Evolutionary conservation across 495 filamentous ascomycete genomes (phyloP).

Genomic region (Antarctomyces pellizariae): DNA sequence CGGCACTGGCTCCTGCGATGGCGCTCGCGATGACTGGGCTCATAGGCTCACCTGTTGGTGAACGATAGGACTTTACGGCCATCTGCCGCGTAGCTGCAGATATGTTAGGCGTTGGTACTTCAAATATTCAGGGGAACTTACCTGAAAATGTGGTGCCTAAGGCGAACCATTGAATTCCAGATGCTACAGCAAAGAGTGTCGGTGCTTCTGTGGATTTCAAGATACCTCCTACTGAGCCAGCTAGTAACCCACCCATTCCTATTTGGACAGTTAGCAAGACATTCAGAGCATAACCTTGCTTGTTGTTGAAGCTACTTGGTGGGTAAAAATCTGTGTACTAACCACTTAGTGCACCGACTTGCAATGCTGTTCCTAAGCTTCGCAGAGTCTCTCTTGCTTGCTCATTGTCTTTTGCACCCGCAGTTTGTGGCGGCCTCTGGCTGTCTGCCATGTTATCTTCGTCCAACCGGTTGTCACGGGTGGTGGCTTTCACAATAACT

Average conservation of each 20-base stretch:
- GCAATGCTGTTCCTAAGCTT: constrained; percentile 10
- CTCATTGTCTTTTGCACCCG: too few species aligned
- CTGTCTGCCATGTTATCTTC: too few species aligned
- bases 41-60: constrained; percentile 22
- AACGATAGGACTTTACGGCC: constrained; percentile 15
- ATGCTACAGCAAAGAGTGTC: constrained; percentile 43
- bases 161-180: constrained; percentile 56
- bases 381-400: constrained; percentile 8
- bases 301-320: not conserved
- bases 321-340: too few species aligned
- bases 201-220: constrained; percentile 37
- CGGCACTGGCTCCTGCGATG: constrained; percentile 43
- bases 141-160: constrained; percentile 60
- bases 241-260: constrained; percentile 9
- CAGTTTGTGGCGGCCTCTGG: too few species aligned
- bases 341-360: constrained; percentile 12
- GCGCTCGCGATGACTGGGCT: constrained; percentile 39
- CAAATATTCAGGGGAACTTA: constrained; percentile 16
- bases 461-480: too few species aligned
- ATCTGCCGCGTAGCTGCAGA: constrained; percentile 15
- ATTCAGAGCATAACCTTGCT: not conserved
- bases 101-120: constrained; percentile 15
- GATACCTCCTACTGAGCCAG: constrained; percentile 29
- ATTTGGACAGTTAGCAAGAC: not conserved
- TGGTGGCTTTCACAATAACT: too few species aligned